Percentiles rank a stretch among this genome's conserved stretches.
These are phyloP conservation scores for Ceratopteris richardii DNA, from an alignment of 75 land plant species.

Conservation along the genomic window DNA sequence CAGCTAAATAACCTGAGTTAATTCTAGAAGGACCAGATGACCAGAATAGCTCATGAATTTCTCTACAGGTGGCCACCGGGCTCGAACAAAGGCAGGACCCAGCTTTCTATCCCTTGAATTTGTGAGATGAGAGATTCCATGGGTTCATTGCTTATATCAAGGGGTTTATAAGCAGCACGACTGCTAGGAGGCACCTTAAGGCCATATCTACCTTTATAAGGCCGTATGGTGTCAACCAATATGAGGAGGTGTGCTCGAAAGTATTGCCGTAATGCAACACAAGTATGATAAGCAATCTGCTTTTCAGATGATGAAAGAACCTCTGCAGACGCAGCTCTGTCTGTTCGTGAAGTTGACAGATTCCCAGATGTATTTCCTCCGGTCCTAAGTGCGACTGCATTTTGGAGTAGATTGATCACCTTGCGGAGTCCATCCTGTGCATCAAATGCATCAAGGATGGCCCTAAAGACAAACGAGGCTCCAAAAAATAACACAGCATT, in stretches of 20 bases:
- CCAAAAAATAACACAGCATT: slow-evolving; percentile 91
- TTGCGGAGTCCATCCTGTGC: slow-evolving; percentile 72
- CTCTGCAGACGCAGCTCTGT: slow-evolving; percentile 67
- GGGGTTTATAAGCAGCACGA: slow-evolving; percentile 84
- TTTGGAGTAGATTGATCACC: slow-evolving; percentile 59
- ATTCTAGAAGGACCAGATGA: slow-evolving; percentile 68
- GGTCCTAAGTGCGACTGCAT: slow-evolving; percentile 76
- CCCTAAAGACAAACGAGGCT: slow-evolving; percentile 86
- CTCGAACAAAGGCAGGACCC: slow-evolving; percentile 86
- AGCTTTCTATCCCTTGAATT: slow-evolving; percentile 88
- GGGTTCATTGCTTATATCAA: slow-evolving; percentile 94
- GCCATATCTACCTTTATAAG: slow-evolving; percentile 65
- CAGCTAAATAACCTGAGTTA: slow-evolving; percentile 98
- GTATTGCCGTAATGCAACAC: slow-evolving; percentile 93
- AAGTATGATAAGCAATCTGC: slow-evolving; percentile 93
- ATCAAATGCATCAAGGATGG: slow-evolving; percentile 91
- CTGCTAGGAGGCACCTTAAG: slow-evolving; percentile 46
- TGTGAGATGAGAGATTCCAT: slow-evolving; percentile 76
- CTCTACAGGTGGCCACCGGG: slow-evolving; percentile 81
- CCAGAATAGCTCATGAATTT: slow-evolving; percentile 72
- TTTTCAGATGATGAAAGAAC: slow-evolving; percentile 81
- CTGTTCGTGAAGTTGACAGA: slow-evolving; percentile 42
- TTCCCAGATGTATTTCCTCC: slow-evolving; percentile 51
- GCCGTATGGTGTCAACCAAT: slow-evolving; percentile 87
- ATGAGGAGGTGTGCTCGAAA: slow-evolving; percentile 90